These are phyloP conservation scores for Styphnolobium japonicum DNA, from an alignment of 306 rosid species.

Conservation along the genomic window DNA sequence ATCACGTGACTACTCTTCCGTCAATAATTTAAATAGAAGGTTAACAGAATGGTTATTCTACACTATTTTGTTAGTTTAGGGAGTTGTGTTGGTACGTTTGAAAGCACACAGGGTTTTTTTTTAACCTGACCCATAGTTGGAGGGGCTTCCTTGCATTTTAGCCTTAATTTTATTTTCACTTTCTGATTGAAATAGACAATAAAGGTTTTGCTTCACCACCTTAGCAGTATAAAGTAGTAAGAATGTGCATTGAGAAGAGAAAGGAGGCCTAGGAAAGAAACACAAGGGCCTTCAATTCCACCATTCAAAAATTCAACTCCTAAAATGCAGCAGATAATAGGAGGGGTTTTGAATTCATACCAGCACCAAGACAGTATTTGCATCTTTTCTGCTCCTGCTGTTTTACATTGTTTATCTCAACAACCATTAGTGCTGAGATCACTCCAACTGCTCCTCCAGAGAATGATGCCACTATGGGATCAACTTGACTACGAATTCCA, in stretches of 20 bases:
- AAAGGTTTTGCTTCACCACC: background rate
- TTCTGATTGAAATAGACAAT: background rate
- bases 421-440: constrained; percentile 93
- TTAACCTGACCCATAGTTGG: too few relatives aligned
- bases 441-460: constrained; percentile 99
- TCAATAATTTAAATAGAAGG: too few relatives aligned
- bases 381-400: constrained; percentile 97
- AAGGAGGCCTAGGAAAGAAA: background rate
- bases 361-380: constrained; percentile 96
- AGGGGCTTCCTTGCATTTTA: too few relatives aligned
- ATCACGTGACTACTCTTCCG: too few relatives aligned
- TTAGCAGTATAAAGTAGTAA: background rate
- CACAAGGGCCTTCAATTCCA: constrained; percentile 2
- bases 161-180: background rate
- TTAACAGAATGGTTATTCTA: too few relatives aligned
- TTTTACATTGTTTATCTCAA: constrained; percentile 92
- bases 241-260: background rate
- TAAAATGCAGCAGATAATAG: background rate
- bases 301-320: background rate
- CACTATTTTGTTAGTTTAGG: too few relatives aligned
- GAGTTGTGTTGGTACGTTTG: too few relatives aligned
- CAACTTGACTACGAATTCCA: constrained; percentile 78
- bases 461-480: constrained; percentile 97
- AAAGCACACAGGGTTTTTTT: too few relatives aligned
- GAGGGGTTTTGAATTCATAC: constrained; percentile 40